Percentiles rank a stretch among this genome's conserved stretches.
Conservation (phyloP, 352 stramenopile genomes). For the Plasmopara muralis region DNA sequence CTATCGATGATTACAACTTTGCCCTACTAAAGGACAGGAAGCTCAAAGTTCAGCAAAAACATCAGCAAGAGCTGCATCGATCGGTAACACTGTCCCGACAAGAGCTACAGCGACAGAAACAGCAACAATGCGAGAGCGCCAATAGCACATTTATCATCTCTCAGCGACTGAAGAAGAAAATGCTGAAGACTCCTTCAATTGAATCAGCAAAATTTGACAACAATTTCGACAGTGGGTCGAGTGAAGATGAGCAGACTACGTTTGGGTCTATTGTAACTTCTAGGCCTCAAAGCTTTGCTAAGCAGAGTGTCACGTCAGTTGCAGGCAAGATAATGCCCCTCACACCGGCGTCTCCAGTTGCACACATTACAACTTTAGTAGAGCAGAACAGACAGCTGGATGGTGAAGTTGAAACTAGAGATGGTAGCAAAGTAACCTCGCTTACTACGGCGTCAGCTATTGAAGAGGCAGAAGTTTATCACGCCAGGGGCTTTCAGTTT, state of each 20-base stretch:
- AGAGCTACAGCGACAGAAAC: constrained; percentile 20
- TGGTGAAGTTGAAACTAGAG: not conserved
- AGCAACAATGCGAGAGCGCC: constrained; percentile 20
- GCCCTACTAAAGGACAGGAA: constrained; percentile 79
- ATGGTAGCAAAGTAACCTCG: not conserved
- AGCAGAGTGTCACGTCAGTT: constrained; percentile 3
- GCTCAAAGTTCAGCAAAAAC: constrained; percentile 35
- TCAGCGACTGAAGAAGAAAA: constrained; percentile 6
- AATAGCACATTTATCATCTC: constrained; percentile 13
- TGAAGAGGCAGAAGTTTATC: constrained; percentile 43
- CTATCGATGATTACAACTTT: constrained; percentile 89
- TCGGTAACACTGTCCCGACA: constrained; percentile 18
- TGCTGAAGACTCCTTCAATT: not conserved
- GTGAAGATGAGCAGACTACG: constrained; percentile 8
- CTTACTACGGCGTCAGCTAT: constrained; percentile 1
- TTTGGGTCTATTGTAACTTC: not conserved
- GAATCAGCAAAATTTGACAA: constrained; percentile 11
- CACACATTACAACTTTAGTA: constrained; percentile 1
- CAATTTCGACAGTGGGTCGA: constrained; percentile 7
- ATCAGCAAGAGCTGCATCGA: constrained; percentile 24
- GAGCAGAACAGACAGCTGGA: constrained; percentile 5
- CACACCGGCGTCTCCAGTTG: constrained; percentile 8
- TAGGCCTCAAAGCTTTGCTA: not conserved
- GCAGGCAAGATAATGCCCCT: constrained; percentile 2
- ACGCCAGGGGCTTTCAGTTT: constrained; percentile 58